Base-by-base conservation (phyloP, 78 protist genomes). In the Dictyostelium citrinum region DNA sequence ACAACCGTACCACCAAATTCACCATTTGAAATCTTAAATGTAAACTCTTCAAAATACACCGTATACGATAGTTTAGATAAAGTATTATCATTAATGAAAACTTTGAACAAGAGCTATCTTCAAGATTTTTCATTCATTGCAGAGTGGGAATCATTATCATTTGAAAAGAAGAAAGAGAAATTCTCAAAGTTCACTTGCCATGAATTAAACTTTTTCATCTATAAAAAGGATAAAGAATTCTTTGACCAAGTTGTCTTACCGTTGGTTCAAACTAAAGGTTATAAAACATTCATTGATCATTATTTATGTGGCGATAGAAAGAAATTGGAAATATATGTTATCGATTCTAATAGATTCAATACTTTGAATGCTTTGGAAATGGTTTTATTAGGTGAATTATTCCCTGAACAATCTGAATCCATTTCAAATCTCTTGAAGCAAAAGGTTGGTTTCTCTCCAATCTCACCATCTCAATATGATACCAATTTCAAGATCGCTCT, bases 151-250 rank as follows among this genome's bases (percentile, higher is more conserved):
- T 35, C 77, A 67, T n/a, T 90, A 27, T 41, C 90, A 29, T 41
- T 29, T 2, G 95, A 90, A 1, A 83, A 90, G 74, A 90, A 90
- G 88, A 82, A 58, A 43, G 95, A 90, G 72, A 90, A 90, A 75
- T 90, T 83, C 64, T 81, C 90, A 1, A 83, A 90, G 31, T 90
- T 29, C 88, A 80, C 82, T 24, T 90, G 95, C n/a, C 95, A 90
- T 24, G 95, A 90, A 35, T 68, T 90, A 11, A 81, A 81, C 43
- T 90, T 83, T 24, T 90, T 90, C 27, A 81, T 90, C 61, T 90
- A 46, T 35, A 79, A 83, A 35, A 83, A 90, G 35, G 95, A 90
- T 37, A 75, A 81, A n/a, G 67, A 60, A 20, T 90, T 81, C 88
- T 90, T 90, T 64, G 79, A 81, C 10, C 22, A 43, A 20, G 95